A percentile compares a stretch with the other conserved stretches of the same genome.
phyloP scores from a whole-genome alignment of 225 moss, liverwort and hornwort genomes.

The Rhytidiadelphus loreus region DNA sequence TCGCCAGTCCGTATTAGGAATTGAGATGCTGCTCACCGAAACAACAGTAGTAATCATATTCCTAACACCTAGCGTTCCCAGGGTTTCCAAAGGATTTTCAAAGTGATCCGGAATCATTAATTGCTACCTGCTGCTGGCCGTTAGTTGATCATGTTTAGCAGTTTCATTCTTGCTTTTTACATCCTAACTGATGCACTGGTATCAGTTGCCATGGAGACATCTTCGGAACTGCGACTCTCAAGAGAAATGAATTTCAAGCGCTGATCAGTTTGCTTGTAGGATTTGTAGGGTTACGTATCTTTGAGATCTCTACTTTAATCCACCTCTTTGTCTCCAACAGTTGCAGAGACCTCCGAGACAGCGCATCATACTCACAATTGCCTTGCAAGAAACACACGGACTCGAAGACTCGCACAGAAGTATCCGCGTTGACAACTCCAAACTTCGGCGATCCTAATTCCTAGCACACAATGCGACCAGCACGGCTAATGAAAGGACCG shows the following conservation, averaged over 20 bases:
- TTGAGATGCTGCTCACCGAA: neutral
- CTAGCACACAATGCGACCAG: neutral
- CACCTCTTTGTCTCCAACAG: conserved; percentile 7
- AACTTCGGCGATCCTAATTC: neutral
- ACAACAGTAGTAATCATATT: neutral
- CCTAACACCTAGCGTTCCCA: neutral
- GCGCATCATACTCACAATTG: neutral
- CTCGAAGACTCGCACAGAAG: neutral
- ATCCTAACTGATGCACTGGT: neutral
- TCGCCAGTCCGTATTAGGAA: neutral
- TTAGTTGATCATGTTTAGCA: neutral
- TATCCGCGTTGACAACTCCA: neutral
- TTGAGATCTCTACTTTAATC: conserved; percentile 1
- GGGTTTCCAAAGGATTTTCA: neutral
- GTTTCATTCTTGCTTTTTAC: neutral
- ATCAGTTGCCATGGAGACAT: neutral
- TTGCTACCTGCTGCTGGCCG: neutral
- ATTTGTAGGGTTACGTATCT: conserved; percentile 22
- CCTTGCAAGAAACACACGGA: neutral
- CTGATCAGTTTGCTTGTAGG: neutral
- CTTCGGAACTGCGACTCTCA: neutral
- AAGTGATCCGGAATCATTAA: neutral
- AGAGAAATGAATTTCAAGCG: neutral
- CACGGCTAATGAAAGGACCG: neutral
- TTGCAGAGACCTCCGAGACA: neutral